These are phyloP conservation scores for Saksenaea vasiformis DNA, from an alignment of 371 early-diverging fungal genomes.

Conservation along the genomic window DNA sequence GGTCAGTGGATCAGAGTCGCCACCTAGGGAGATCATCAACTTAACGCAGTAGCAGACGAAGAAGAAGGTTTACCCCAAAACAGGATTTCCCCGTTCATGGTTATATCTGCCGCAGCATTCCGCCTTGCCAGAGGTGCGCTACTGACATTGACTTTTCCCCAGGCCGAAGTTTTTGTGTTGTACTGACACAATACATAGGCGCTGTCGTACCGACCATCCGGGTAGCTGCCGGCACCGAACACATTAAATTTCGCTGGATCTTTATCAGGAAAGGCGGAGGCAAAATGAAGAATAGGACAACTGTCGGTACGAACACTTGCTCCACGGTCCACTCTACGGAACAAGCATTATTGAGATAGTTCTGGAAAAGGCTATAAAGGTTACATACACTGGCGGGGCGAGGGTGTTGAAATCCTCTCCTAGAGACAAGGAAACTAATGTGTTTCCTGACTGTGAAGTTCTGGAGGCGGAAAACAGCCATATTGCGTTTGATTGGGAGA, in stretches of 20 bases:
- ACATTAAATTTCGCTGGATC: not conserved
- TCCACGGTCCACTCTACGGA: not conserved
- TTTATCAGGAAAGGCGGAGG: not conserved
- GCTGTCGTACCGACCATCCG: not conserved
- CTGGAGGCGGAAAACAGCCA: not conserved
- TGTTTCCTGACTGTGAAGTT: not conserved
- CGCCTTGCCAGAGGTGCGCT: slow-evolving; percentile 1
- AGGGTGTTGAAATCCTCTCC: not conserved
- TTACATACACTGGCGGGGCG: not conserved
- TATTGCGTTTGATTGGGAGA: not conserved
- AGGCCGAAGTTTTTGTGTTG: not conserved
- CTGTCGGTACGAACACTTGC: not conserved
- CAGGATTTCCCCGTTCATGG: not conserved
- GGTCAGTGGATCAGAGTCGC: not conserved
- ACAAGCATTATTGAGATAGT: not conserved
- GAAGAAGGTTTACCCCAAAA: not conserved
- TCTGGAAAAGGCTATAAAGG: not conserved
- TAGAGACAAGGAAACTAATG: not conserved
- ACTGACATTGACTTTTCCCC: not conserved
- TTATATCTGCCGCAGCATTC: not conserved
- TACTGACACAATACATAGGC: not conserved
- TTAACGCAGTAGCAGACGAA: not conserved
- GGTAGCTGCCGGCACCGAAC: not conserved
- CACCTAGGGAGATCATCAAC: not conserved
- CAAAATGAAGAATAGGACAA: not conserved